phyloP scores from a whole-genome alignment of 257 asterid species.

The Lycium ferocissimum region DNA sequence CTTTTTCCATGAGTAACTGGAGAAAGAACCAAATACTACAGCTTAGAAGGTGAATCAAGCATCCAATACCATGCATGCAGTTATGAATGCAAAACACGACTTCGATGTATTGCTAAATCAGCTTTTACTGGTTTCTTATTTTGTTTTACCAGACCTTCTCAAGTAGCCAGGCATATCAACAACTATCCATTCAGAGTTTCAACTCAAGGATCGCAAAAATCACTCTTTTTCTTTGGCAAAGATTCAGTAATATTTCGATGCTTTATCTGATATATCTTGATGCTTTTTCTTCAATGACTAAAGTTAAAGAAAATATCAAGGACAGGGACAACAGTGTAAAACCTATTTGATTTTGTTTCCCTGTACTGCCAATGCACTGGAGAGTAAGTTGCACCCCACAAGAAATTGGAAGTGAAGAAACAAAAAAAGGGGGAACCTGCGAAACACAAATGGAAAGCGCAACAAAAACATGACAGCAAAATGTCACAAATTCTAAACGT shows the following conservation, averaged over 20 bases:
- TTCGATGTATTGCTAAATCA: neutral
- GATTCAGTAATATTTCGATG: neutral
- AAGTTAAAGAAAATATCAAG: neutral
- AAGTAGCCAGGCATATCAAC: neutral
- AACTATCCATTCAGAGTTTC: neutral
- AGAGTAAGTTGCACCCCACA: conserved; percentile 2
- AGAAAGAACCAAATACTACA: neutral
- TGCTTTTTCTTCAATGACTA: neutral
- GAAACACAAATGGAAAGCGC: neutral
- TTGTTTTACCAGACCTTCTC: neutral
- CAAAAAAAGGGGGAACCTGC: neutral
- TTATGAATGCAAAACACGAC: neutral
- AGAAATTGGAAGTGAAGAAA: conserved; percentile 19
- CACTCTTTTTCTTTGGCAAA: neutral
- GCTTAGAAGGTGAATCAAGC: neutral
- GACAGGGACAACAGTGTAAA: neutral
- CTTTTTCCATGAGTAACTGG: neutral
- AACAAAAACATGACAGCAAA: neutral
- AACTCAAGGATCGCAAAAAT: neutral
- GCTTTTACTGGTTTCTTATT: neutral
- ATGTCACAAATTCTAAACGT: conserved; percentile 3
- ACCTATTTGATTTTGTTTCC: neutral
- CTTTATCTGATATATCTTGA: neutral
- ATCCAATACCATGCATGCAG: neutral
- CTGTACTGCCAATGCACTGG: neutral